phyloP scores from a whole-genome alignment of 257 asterid species.

The Lantana camara region DNA sequence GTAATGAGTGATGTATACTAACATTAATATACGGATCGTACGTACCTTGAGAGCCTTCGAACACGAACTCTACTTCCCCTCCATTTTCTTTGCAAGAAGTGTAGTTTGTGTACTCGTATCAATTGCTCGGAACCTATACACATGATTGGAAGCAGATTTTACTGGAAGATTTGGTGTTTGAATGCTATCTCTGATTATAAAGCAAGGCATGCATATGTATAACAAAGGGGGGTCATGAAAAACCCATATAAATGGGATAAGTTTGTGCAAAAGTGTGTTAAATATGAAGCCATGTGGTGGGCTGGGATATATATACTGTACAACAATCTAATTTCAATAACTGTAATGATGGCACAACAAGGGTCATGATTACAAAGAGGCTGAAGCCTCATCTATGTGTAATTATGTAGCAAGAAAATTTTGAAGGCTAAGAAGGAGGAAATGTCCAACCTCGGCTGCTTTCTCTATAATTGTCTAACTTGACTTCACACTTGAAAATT shows the following conservation, averaged over 20 bases:
- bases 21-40: too few relatives aligned
- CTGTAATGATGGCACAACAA: slow-evolving; percentile 54
- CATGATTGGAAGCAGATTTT: slow-evolving; percentile 30
- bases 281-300: slow-evolving; percentile 33
- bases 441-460: slow-evolving; percentile 13
- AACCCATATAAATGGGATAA: slow-evolving; percentile 21
- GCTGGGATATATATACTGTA: not conserved
- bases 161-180: not conserved
- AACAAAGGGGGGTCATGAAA: not conserved
- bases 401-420: slow-evolving; percentile 41
- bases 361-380: slow-evolving; percentile 49
- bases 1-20: too few relatives aligned
- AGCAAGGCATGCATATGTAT: not conserved
- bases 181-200: not conserved
- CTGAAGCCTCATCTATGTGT: slow-evolving; percentile 46
- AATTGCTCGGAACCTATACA: slow-evolving; percentile 30
- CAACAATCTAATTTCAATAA: slow-evolving; percentile 38
- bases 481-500: slow-evolving; percentile 15
- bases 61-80: slow-evolving; percentile 38
- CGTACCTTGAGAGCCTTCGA: slow-evolving; percentile 42
- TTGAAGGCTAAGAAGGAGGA: slow-evolving; percentile 40
- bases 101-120: slow-evolving; percentile 23
- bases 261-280: not conserved
- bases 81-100: slow-evolving; percentile 25
- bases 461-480: not conserved